Evolutionary conservation across 495 filamentous ascomycete genomes (phyloP).

Genomic region (Chaetomium tenue): DNA sequence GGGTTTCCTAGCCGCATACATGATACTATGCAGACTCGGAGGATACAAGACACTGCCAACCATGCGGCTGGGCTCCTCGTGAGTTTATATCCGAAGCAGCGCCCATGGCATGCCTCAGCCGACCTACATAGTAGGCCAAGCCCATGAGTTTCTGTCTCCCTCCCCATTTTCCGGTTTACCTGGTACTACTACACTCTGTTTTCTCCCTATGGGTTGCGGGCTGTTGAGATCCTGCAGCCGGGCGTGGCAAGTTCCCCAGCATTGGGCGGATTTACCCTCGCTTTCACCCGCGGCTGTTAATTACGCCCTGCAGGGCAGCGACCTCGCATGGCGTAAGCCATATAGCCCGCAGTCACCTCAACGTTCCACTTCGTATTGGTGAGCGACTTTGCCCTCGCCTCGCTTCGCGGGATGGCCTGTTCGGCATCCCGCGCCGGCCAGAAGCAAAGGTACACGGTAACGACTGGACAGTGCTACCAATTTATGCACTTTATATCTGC

Average conservation of each 20-base stretch:
- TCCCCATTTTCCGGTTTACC: background rate
- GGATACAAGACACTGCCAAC: background rate
- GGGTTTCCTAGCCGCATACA: background rate
- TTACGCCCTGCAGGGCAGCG: conserved; percentile 25
- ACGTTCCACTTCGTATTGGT: conserved; percentile 20
- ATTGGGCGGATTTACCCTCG: conserved; percentile 33
- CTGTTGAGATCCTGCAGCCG: background rate
- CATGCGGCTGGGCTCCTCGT: background rate
- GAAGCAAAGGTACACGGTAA: background rate
- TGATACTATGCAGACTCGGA: background rate
- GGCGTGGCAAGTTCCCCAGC: conserved; percentile 12
- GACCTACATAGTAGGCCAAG: background rate
- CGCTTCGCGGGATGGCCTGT: background rate
- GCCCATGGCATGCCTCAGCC: background rate
- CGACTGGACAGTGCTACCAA: background rate
- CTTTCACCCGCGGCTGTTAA: conserved; percentile 31
- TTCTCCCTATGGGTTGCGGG: background rate
- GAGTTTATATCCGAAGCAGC: background rate
- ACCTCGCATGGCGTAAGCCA: conserved; percentile 32
- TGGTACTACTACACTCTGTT: background rate
- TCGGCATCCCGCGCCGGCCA: background rate
- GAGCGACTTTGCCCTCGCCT: conserved; percentile 1
- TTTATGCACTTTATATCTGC: conserved; percentile 9
- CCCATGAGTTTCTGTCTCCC: background rate
- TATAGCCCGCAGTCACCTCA: conserved; percentile 28